These are phyloP conservation scores for Actinidia arguta DNA, from an alignment of 179 eudicot species.

Conservation along the genomic window DNA sequence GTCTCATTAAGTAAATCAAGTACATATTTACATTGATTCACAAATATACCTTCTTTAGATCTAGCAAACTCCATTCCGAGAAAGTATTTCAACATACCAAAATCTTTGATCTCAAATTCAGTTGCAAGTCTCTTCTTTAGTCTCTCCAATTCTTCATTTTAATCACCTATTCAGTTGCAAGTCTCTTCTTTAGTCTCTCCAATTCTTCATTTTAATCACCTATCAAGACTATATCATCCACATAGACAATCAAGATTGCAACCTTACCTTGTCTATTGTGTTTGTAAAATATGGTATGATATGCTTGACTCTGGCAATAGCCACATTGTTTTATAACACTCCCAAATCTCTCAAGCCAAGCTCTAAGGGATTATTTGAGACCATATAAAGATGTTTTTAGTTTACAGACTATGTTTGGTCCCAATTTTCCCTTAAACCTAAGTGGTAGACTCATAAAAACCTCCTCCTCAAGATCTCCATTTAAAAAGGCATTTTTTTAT, in stretches of 20 bases:
- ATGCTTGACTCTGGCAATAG: background rate
- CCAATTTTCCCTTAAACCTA: background rate
- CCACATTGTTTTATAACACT: background rate
- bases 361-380: background rate
- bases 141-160: background rate
- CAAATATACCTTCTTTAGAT: background rate
- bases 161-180: background rate
- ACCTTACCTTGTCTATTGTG: background rate
- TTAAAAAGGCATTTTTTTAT: background rate
- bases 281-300: background rate
- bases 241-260: background rate
- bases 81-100: too few species aligned
- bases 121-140: background rate
- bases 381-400: background rate
- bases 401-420: background rate
- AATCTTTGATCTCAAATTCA: background rate
- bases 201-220: too few species aligned
- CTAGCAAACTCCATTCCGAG: background rate
- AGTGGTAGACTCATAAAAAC: background rate
- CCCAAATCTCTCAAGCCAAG: background rate
- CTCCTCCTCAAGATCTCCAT: background rate
- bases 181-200: too few species aligned
- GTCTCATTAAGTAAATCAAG: background rate
- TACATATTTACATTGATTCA: background rate
- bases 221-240: background rate